phyloP scores from a whole-genome alignment of 495 filamentous ascomycete species.

The Tuber calosporum region DNA sequence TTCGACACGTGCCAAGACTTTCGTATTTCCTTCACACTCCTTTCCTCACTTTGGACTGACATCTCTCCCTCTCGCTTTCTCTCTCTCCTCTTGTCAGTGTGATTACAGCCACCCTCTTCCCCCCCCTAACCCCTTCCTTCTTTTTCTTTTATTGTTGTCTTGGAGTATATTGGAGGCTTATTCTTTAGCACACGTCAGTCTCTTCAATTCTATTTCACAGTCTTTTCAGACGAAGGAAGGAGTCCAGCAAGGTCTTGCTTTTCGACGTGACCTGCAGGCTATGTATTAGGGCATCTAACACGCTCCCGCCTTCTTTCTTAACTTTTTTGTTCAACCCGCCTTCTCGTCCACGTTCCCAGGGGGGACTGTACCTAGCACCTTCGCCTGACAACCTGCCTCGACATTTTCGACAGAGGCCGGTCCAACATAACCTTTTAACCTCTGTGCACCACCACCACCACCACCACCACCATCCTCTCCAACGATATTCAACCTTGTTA shows the following conservation, averaged over 20 bases:
- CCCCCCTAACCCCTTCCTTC: constrained; percentile 19
- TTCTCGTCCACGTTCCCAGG: not conserved
- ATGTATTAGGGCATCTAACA: not conserved
- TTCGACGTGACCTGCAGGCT: not conserved
- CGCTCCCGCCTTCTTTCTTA: not conserved
- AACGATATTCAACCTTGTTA: not conserved
- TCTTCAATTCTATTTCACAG: not conserved
- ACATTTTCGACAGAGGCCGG: not conserved
- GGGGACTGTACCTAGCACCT: not conserved
- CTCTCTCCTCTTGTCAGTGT: constrained; percentile 19
- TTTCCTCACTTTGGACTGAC: constrained; percentile 11
- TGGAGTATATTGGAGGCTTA: not conserved
- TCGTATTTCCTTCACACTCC: constrained; percentile 7
- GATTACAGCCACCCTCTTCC: constrained; percentile 11
- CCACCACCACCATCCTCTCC: not conserved
- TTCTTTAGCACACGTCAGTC: not conserved
- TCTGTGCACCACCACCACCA: not conserved
- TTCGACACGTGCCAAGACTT: constrained; percentile 28
- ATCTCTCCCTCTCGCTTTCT: constrained; percentile 15
- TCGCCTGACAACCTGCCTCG: not conserved
- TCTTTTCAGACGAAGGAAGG: not conserved
- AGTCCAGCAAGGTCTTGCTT: not conserved
- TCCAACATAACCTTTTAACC: not conserved
- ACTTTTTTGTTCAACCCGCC: constrained; percentile 4
- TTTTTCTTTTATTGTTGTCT: constrained; percentile 32